Conservation (phyloP, 352 stramenopile genomes). For the Pythium apleroticum region DNA sequence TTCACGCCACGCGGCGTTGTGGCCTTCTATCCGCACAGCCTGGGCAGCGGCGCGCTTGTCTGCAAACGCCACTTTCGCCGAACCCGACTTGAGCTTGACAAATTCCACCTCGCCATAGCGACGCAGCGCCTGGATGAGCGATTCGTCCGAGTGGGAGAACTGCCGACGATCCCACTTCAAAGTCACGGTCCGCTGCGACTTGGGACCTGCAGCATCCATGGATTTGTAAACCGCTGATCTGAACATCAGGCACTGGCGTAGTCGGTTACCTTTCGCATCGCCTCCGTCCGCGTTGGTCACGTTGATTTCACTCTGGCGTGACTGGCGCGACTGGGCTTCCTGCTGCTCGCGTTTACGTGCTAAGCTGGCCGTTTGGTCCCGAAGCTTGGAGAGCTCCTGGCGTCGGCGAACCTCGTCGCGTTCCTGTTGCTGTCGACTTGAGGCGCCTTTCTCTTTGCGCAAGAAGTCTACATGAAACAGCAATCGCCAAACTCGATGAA, state of each 20-base stretch:
- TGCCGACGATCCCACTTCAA: conserved; percentile 76
- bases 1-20: conserved; percentile 68
- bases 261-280: conserved; percentile 1
- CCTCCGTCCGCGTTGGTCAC: conserved; percentile 22
- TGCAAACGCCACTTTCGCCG: conserved; percentile 63
- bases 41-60: conserved; percentile 47
- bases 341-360: conserved; percentile 58
- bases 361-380: conserved; percentile 38
- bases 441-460: conserved; percentile 52
- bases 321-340: conserved; percentile 44
- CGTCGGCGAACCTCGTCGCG: conserved; percentile 27
- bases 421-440: conserved; percentile 38
- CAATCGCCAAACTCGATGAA: no score
- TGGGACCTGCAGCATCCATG: conserved; percentile 26
- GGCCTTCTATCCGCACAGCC: conserved; percentile 65
- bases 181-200: conserved; percentile 72
- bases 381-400: conserved; percentile 50
- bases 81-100: conserved; percentile 72
- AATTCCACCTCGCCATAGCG: conserved; percentile 62
- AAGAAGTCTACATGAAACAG: conserved; percentile 45
- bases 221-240: neutral
- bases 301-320: conserved; percentile 34
- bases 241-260: neutral
- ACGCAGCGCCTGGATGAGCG: conserved; percentile 55
- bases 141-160: conserved; percentile 75